Evolutionary conservation across 2,329 filamentous ascomycete genomes (phyloP).

Genomic region (Tolypocladium ovalisporum): DNA sequence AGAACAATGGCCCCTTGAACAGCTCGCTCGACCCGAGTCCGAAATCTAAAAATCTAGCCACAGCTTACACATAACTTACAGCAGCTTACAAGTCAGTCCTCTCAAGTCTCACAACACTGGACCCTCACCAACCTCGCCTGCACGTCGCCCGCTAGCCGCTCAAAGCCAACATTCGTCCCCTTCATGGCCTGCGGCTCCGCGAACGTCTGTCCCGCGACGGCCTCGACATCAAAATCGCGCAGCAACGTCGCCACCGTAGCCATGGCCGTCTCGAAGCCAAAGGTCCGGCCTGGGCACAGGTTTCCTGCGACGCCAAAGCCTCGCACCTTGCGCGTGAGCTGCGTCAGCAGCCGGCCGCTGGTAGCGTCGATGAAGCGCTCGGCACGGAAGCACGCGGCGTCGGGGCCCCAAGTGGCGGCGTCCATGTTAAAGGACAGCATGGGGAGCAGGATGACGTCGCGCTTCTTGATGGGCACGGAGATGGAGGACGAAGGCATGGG

Average conservation of each 20-base stretch:
- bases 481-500: slow-evolving; percentile 5
- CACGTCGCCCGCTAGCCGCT: slow-evolving; percentile 16
- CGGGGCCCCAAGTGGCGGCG: slow-evolving; percentile 14
- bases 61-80: background rate
- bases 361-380: slow-evolving; percentile 15
- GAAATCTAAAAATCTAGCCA: background rate
- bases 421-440: slow-evolving; percentile 20
- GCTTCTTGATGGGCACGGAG: slow-evolving; percentile 11
- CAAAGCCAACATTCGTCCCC: slow-evolving; percentile 19
- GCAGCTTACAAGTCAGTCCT: background rate
- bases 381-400: slow-evolving; percentile 14
- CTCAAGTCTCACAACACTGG: background rate
- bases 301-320: slow-evolving; percentile 21
- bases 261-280: slow-evolving; percentile 18
- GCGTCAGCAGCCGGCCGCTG: slow-evolving; percentile 10
- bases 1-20: background rate
- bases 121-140: slow-evolving; percentile 10
- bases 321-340: slow-evolving; percentile 13
- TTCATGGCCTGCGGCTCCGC: slow-evolving; percentile 10
- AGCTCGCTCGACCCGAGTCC: background rate
- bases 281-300: slow-evolving; percentile 17
- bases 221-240: slow-evolving; percentile 15
- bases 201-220: slow-evolving; percentile 8
- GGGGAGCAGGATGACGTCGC: slow-evolving; percentile 19
- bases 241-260: slow-evolving; percentile 14